These are phyloP conservation scores for Peronospora belbahrii DNA, from an alignment of 352 stramenopile species.

Conservation along the genomic window DNA sequence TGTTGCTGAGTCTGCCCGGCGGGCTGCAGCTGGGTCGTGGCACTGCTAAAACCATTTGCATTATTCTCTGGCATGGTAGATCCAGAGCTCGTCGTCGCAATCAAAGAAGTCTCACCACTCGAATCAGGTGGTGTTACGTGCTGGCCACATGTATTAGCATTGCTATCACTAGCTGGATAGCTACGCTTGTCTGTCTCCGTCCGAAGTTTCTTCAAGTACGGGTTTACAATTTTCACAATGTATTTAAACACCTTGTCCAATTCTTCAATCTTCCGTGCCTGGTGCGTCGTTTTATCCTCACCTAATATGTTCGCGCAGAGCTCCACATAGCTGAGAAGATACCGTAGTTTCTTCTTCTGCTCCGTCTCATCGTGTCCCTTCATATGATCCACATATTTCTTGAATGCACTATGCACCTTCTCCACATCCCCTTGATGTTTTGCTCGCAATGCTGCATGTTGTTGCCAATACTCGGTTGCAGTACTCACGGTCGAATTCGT, in stretches of 20 bases:
- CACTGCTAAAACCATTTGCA: conserved; percentile 14
- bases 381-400: conserved; percentile 87
- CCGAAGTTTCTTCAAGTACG: conserved; percentile 81
- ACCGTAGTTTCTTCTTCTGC: conserved; percentile 84
- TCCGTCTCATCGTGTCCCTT: conserved; percentile 82
- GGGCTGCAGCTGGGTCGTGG: conserved; percentile 19
- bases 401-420: conserved; percentile 81
- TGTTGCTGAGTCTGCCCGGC: conserved; percentile 17
- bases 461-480: conserved; percentile 68
- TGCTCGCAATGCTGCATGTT: conserved; percentile 61
- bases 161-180: conserved; percentile 17
- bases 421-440: conserved; percentile 80
- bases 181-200: conserved; percentile 75
- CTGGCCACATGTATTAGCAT: conserved; percentile 2
- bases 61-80: conserved; percentile 8
- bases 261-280: conserved; percentile 68
- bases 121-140: conserved; percentile 7
- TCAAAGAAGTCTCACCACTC: conserved; percentile 2
- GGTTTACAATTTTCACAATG: conserved; percentile 84
- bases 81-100: conserved; percentile 6
- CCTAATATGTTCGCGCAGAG: conserved; percentile 71
- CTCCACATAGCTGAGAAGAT: conserved; percentile 78
- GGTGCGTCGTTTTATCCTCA: conserved; percentile 65
- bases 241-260: conserved; percentile 87
- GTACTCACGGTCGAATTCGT: conserved; percentile 27